These are phyloP conservation scores for Neolentinus lepideus DNA, from an alignment of 1,284 basidiomycete genomes.

Conservation along the genomic window DNA sequence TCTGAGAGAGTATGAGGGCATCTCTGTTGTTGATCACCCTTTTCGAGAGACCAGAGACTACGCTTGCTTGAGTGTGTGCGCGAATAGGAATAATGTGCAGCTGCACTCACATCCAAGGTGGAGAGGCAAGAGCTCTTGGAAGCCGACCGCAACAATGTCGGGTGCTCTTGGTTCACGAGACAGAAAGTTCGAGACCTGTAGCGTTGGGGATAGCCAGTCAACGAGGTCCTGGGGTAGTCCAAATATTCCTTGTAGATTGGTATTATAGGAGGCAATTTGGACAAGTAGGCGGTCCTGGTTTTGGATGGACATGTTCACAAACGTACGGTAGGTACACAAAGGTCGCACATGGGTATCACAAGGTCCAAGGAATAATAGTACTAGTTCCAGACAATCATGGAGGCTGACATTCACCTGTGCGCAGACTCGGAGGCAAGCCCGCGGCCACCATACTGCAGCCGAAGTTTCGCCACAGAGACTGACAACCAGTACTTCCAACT, in stretches of 20 bases:
- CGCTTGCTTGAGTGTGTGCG: slow-evolving; percentile 1
- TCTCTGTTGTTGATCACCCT: slow-evolving; percentile 55
- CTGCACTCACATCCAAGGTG: slow-evolving; percentile 64
- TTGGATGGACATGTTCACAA: not conserved
- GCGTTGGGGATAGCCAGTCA: slow-evolving; percentile 75
- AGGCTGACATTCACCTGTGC: no score
- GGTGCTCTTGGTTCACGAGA: slow-evolving; percentile 52
- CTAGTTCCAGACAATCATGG: no score
- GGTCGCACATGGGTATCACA: not conserved
- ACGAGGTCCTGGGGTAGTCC: slow-evolving; percentile 76
- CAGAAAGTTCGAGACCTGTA: slow-evolving; percentile 69
- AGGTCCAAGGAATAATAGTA: not conserved
- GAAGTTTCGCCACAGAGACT: no score
- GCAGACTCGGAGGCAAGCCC: no score
- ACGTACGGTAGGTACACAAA: not conserved
- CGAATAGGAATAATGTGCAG: slow-evolving; percentile 4
- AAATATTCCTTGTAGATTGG: slow-evolving; percentile 66
- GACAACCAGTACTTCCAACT: no score
- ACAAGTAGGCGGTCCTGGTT: slow-evolving; percentile 45
- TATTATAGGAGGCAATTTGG: slow-evolving; percentile 83
- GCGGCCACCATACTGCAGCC: no score
- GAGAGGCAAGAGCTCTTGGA: slow-evolving; percentile 83
- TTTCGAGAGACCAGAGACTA: slow-evolving; percentile 59
- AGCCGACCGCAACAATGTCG: slow-evolving; percentile 84
- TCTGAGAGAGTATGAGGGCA: slow-evolving; percentile 59